phyloP scores from a whole-genome alignment of 768 basidiomycete genomes.

The Solioccasus polychromus region DNA sequence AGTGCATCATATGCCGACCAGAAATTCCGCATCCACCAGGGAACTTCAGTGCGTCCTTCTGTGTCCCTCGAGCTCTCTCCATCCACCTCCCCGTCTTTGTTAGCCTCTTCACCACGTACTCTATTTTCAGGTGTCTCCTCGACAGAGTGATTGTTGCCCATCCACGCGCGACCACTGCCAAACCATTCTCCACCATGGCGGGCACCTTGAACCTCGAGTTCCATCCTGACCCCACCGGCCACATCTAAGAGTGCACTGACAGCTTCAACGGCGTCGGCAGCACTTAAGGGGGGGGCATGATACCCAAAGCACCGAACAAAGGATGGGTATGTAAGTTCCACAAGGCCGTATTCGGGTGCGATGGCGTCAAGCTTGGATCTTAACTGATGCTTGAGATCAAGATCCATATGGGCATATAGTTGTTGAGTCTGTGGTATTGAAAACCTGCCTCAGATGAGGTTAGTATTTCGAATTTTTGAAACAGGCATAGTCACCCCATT shows the following conservation, averaged over 20 bases:
- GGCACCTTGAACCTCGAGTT: conserved; percentile 85
- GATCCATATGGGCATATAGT: conserved; percentile 93
- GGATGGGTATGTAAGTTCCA: conserved; percentile 91
- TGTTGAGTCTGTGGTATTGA: conserved; percentile 94
- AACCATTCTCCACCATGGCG: conserved; percentile 97
- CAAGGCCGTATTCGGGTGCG: conserved; percentile 91
- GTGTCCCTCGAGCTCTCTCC: conserved; percentile 31
- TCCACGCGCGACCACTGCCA: conserved; percentile 79
- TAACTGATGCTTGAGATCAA: conserved; percentile 82
- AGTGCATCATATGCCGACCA: conserved; percentile 95
- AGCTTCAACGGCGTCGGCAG: conserved; percentile 91
- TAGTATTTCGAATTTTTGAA: conserved; percentile 3
- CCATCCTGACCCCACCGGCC: conserved; percentile 85
- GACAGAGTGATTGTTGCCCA: conserved; percentile 41
- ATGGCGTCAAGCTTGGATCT: conserved; percentile 81
- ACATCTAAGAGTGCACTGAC: conserved; percentile 85
- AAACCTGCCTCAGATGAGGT: conserved; percentile 55
- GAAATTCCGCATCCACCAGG: conserved; percentile 91
- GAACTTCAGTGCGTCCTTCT: conserved; percentile 46
- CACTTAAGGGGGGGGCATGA: conserved; percentile 81
- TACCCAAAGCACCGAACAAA: conserved; percentile 93
- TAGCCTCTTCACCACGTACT: conserved; percentile 27
- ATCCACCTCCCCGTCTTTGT: conserved; percentile 21
- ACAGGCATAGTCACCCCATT: conserved; percentile 75
- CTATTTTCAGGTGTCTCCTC: conserved; percentile 34